Evolutionary conservation across 116 monocot species (phyloP).

Genomic region (Phalaenopsis hybrid): DNA sequence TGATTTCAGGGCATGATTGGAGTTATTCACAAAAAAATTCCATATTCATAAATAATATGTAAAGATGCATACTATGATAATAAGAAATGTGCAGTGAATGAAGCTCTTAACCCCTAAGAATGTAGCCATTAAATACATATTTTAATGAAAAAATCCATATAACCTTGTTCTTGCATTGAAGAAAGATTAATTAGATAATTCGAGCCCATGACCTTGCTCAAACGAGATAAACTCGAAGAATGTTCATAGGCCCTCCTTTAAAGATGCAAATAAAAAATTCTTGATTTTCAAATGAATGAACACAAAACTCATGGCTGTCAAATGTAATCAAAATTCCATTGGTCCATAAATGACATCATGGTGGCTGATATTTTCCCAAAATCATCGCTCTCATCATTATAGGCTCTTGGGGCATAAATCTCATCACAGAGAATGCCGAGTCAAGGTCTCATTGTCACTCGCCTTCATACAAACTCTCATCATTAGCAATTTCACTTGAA

Average conservation of each 20-base stretch:
- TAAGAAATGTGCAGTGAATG: constrained; percentile 4
- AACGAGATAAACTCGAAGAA: neutral
- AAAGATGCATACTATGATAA: neutral
- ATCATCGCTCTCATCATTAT: neutral
- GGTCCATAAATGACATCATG: neutral
- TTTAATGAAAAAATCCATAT: neutral
- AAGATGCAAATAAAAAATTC: neutral
- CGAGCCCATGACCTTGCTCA: neutral
- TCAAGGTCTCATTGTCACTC: neutral
- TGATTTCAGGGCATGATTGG: too few species aligned
- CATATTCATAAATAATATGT: neutral
- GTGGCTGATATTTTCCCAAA: neutral
- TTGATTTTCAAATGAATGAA: neutral
- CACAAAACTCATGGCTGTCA: neutral
- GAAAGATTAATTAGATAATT: neutral
- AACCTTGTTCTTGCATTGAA: neutral
- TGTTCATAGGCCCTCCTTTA: neutral
- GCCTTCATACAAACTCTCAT: neutral
- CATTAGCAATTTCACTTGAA: neutral
- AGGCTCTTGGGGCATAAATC: neutral
- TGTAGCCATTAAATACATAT: neutral
- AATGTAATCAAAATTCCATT: neutral
- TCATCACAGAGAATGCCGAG: neutral
- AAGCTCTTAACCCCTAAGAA: neutral
- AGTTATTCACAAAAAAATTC: too few species aligned